A percentile compares a stretch with the other conserved stretches of the same genome.
Evolutionary conservation across 306 rosid genomes (phyloP).

Genomic region (Medicago arabica): DNA sequence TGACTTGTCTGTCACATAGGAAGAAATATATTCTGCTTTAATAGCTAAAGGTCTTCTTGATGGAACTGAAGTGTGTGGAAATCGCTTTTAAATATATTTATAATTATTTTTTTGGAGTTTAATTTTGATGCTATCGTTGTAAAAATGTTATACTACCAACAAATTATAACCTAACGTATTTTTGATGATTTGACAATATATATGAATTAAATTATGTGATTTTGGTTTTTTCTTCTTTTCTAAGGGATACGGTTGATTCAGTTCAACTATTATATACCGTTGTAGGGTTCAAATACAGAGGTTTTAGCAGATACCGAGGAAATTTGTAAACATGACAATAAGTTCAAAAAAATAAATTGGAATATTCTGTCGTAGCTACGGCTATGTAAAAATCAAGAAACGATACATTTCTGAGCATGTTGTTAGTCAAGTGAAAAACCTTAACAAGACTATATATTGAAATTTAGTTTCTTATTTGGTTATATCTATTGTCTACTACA

Average conservation of each 20-base stretch:
- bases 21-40: too few species aligned
- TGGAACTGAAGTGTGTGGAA: too few species aligned
- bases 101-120: too few species aligned
- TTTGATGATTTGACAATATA: not conserved
- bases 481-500: too few species aligned
- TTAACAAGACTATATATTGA: not conserved
- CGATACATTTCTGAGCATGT: constrained; percentile 66
- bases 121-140: too few species aligned
- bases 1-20: too few species aligned
- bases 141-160: too few species aligned
- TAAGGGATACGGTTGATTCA: constrained; percentile 29
- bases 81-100: too few species aligned
- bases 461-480: constrained; percentile 17
- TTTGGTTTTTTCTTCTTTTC: not conserved
- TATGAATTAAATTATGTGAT: not conserved
- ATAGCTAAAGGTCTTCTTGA: too few species aligned
- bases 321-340: constrained; percentile 65
- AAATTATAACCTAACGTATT: not conserved
- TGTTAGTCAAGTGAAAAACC: constrained; percentile 64
- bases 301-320: constrained; percentile 18
- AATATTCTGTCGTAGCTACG: constrained; percentile 67
- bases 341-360: constrained; percentile 78
- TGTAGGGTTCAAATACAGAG: constrained; percentile 57
- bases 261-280: constrained; percentile 16
- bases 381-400: constrained; percentile 66